These are phyloP conservation scores for Bolboschoenus planiculmis DNA, from an alignment of 176 grass and related monocot genomes.

Conservation along the genomic window DNA sequence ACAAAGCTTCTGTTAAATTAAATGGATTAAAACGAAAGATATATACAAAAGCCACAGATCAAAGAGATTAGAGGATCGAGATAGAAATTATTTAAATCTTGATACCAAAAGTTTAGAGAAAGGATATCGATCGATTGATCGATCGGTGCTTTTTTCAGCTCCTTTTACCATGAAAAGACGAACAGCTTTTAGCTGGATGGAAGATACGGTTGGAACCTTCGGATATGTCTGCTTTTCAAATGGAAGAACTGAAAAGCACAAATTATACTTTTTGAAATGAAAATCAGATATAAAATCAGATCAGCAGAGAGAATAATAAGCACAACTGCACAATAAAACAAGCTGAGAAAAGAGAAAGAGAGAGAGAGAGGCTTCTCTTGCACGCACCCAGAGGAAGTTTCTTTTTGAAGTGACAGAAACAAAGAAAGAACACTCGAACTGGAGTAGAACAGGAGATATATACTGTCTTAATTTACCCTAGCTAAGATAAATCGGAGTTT, in stretches of 20 bases:
- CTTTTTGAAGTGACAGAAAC: not conserved
- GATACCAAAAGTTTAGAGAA: not conserved
- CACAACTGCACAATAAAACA: not conserved
- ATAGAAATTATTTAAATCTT: not conserved
- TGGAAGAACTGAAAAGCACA: not conserved
- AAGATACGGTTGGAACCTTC: not conserved
- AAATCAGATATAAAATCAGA: not conserved
- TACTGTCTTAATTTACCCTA: not conserved
- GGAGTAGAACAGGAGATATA: not conserved
- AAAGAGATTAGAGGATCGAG: not conserved
- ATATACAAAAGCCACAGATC: not conserved
- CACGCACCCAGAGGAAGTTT: not conserved
- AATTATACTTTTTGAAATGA: not conserved
- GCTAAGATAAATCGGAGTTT: not conserved
- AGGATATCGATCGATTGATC: not conserved
- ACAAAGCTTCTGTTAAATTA: not conserved
- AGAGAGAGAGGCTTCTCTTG: not conserved
- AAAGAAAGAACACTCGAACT: not conserved
- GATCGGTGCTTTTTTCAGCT: not conserved
- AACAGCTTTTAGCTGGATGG: not conserved
- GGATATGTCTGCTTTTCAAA: not conserved
- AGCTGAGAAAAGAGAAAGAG: not conserved
- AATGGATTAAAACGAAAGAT: not conserved
- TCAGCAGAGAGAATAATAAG: not conserved
- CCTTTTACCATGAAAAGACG: not conserved